These are phyloP conservation scores for Apiospora phragmitis DNA, from an alignment of 2,329 filamentous ascomycete genomes.

Conservation along the genomic window DNA sequence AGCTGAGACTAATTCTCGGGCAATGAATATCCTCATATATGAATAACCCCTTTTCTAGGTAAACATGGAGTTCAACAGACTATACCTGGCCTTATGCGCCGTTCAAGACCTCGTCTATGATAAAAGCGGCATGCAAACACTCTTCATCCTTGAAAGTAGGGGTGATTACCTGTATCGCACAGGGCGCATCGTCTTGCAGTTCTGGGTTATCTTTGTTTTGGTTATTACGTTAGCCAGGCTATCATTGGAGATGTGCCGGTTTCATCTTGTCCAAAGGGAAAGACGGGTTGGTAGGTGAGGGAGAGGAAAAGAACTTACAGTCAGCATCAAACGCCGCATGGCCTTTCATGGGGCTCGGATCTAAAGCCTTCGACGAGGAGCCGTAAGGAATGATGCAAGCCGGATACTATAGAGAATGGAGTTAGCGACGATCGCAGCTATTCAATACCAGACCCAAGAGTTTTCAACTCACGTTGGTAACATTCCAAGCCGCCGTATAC, in stretches of 20 bases:
- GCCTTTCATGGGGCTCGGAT: conserved; percentile 32
- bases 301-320: conserved; percentile 25
- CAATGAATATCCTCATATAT: too few species aligned
- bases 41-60: too few species aligned
- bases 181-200: conserved; percentile 42
- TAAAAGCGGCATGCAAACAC: conserved; percentile 32
- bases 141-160: conserved; percentile 50
- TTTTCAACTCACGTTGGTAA: conserved; percentile 46
- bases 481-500: conserved; percentile 52
- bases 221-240: not conserved
- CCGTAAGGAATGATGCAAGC: conserved; percentile 48
- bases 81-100: not conserved
- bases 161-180: conserved; percentile 46
- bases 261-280: too few species aligned
- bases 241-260: too few species aligned
- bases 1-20: too few species aligned
- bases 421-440: too few species aligned
- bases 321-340: conserved; percentile 31
- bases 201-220: conserved; percentile 38
- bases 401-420: conserved; percentile 40
- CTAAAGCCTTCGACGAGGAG: conserved; percentile 40
- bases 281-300: conserved; percentile 4
- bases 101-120: conserved; percentile 28
- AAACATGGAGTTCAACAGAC: not conserved
- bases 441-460: accelerated